A percentile compares a stretch with the other conserved stretches of the same genome.
These are phyloP conservation scores for Alternaria viburni DNA, from an alignment of 2,329 filamentous ascomycete species.

Conservation along the genomic window DNA sequence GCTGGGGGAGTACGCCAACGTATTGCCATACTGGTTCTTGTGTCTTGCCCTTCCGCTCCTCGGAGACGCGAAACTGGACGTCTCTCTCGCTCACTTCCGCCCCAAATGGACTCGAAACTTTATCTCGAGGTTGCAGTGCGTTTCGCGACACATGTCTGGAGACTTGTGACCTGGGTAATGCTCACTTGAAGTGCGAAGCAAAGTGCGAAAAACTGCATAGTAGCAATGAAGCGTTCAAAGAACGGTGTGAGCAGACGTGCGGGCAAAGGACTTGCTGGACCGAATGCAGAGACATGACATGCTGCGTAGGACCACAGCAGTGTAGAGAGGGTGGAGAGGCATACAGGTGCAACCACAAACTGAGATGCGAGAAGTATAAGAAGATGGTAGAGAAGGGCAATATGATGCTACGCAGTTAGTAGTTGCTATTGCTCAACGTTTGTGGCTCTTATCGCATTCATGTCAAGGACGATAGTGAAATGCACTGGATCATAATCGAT, in stretches of 20 bases:
- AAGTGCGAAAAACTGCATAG: background rate
- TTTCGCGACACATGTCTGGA: background rate
- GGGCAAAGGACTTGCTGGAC: background rate
- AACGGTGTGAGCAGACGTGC: background rate
- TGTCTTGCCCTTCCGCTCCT: background rate
- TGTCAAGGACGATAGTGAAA: background rate
- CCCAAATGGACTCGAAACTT: no score
- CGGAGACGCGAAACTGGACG: no score
- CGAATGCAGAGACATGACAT: background rate
- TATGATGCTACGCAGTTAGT: background rate
- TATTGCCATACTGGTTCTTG: background rate
- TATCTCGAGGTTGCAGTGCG: background rate
- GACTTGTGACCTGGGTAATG: background rate
- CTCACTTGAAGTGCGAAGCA: background rate
- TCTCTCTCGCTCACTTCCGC: no score
- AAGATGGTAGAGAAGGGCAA: background rate
- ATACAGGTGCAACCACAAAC: background rate
- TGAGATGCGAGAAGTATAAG: background rate
- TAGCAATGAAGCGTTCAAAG: background rate
- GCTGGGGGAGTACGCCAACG: background rate
- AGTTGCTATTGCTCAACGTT: no score
- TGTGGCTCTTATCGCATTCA: no score
- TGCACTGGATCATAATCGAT: background rate
- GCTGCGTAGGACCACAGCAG: background rate
- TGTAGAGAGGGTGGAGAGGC: background rate